A percentile compares a stretch with the other conserved stretches of the same genome.
Conservation (phyloP, 805 yeast species). For the Brettanomyces sp. region DNA sequence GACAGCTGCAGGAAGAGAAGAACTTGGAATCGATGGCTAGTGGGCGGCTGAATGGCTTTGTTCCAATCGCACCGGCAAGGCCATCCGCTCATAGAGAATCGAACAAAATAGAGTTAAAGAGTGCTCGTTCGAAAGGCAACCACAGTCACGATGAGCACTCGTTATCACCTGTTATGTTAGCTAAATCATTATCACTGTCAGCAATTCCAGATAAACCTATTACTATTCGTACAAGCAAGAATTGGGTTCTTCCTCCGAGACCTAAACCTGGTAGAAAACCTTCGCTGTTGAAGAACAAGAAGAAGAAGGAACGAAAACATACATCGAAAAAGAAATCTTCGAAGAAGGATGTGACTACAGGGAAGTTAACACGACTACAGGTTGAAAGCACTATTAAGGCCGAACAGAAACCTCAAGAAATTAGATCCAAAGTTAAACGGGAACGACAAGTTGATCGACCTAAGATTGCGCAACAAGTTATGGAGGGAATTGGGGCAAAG, state of each 20-base stretch:
- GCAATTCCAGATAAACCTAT: constrained; percentile 12
- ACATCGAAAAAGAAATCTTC: not conserved
- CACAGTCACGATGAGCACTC: not conserved
- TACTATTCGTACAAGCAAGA: constrained; percentile 48
- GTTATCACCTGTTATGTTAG: not conserved
- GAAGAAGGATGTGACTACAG: not conserved
- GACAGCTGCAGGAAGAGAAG: not conserved
- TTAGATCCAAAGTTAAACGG: not conserved
- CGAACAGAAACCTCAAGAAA: not conserved
- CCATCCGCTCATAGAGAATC: not conserved
- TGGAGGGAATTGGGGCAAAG: too few species aligned
- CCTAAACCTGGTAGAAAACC: constrained; percentile 49
- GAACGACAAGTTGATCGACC: too few species aligned
- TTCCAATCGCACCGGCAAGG: not conserved
- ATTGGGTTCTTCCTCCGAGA: constrained; percentile 54
- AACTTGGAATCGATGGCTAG: not conserved
- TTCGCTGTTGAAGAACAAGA: constrained; percentile 1
- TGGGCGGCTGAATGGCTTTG: not conserved
- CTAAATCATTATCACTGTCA: constrained; percentile 1
- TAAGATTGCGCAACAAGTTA: too few species aligned
- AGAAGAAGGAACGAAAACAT: not conserved
- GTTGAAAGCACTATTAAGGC: not conserved
- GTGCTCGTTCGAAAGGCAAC: not conserved
- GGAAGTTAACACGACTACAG: not conserved
- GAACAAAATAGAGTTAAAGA: not conserved